Base-by-base conservation (phyloP, 129 eudicot species). In the Artemisia annua region DNA sequence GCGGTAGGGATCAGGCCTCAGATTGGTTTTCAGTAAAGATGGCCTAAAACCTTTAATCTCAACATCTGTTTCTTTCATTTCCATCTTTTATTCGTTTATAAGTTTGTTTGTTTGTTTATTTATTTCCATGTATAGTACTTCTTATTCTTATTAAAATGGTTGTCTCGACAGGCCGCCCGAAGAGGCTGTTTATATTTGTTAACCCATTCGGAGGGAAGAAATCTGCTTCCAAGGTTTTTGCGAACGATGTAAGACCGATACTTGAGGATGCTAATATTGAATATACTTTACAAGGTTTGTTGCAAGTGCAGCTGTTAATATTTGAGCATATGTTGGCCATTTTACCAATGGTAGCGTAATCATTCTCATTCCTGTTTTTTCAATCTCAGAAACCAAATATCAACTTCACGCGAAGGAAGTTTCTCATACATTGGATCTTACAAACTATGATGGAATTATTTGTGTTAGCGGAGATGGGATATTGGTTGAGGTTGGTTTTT, bases 391-490 rank as follows among this genome's bases (percentile, higher is more conserved):
- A 80, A 93, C 98, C 18, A 74, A 87, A 83, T 67, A 83, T 76
- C 97, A 83, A 76, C 91, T 87, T 53, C 97, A 93, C 48, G 98
- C 98, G 0, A 93, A 90, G 81, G 96, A 93, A 83, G 81, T 93
- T 75, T 80, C 86, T 59, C 62, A 77, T 48, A 74, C 75, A 48
- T 73, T 90, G 85, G 98, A 93, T 82, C 87, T 90, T n/a, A 63
- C 81, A 14, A 87, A 79, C 78, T 86, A 87, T 67, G 97, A 93
- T 66, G 98, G 98, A 7, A 83, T 93, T 80, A 83, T 93, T 66
- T 93, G 98, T 84, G 93, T 90, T 50, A 93, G 98, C 18, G 98
- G 98, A 39, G 98, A 93, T 61, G 97, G 98, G 57, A 74, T 90
- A 57, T 76, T 93, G 75, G 98, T 87, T 54, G 98, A 93, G 98